Percentiles rank a stretch among this genome's conserved stretches.
phyloP scores from a whole-genome alignment of 2,329 filamentous ascomycete species.

The Colletotrichum sp. region DNA sequence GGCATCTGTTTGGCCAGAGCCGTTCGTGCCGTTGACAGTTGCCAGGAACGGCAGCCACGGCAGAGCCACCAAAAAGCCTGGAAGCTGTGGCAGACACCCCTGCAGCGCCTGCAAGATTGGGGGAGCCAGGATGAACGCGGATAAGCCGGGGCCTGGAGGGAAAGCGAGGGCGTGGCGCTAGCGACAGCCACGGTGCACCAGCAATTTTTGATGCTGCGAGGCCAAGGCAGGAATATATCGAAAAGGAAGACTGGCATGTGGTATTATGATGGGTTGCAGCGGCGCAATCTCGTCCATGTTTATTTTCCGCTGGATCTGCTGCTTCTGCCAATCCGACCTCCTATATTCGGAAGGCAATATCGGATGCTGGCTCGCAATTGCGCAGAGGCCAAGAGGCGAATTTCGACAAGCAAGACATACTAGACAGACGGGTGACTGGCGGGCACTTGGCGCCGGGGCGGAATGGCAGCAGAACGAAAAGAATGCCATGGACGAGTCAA shows the following conservation, averaged over 20 bases:
- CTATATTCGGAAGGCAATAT: background rate
- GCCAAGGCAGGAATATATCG: conserved; percentile 10
- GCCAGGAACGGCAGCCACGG: conserved; percentile 13
- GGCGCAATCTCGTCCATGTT: background rate
- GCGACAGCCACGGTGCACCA: background rate
- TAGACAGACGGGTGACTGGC: background rate
- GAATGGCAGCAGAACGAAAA: background rate
- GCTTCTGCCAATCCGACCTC: conserved; percentile 3
- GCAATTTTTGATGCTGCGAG: background rate
- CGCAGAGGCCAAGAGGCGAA: background rate
- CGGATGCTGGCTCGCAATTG: background rate
- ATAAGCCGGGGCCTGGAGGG: background rate
- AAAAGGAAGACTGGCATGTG: conserved; percentile 17
- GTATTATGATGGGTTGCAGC: background rate
- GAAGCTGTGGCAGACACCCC: conserved; percentile 1
- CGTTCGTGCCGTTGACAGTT: conserved; percentile 12
- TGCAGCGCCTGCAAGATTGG: conserved; percentile 14
- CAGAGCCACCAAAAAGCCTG: conserved; percentile 6
- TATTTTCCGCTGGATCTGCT: background rate
- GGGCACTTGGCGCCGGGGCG: background rate
- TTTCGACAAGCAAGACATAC: background rate
- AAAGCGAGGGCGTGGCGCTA: background rate
- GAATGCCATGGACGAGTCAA: conserved; percentile 9
- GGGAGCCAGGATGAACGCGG: conserved; percentile 1
- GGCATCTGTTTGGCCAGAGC: conserved; percentile 3